Conservation (phyloP, 768 basidiomycete species). For the Ramaria rubella region DNA sequence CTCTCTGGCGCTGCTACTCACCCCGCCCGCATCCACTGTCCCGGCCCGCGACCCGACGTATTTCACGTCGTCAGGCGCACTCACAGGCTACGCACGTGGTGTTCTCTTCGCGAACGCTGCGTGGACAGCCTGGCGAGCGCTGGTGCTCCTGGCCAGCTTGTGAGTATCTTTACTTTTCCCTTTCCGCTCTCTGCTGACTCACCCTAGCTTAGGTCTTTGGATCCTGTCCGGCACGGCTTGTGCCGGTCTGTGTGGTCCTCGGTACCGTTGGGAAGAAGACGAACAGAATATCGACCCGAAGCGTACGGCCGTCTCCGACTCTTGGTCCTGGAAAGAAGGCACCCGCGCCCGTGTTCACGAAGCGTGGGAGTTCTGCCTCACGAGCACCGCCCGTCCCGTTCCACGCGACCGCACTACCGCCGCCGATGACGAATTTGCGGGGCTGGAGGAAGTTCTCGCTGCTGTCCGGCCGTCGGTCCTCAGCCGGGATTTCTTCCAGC, state of each 20-base stretch:
- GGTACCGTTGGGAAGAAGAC: conserved; percentile 79
- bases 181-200: background rate
- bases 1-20: conserved; percentile 65
- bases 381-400: conserved; percentile 17
- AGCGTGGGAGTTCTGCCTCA: conserved; percentile 75
- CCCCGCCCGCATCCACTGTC: conserved; percentile 41
- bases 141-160: conserved; percentile 69
- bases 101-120: conserved; percentile 73
- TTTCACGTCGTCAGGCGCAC: conserved; percentile 56
- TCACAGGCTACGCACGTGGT: conserved; percentile 73
- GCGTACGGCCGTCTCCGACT: background rate
- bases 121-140: conserved; percentile 71
- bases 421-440: background rate
- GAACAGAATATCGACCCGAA: conserved; percentile 45
- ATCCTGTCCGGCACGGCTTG: conserved; percentile 67
- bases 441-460: conserved; percentile 4
- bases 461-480: background rate
- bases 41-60: conserved; percentile 67
- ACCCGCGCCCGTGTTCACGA: conserved; percentile 68
- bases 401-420: background rate
- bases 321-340: conserved; percentile 72
- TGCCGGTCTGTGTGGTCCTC: conserved; percentile 79
- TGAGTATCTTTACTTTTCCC: conserved; percentile 26
- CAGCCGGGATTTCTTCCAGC: background rate
- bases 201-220: conserved; percentile 68